Conservation (phyloP, 192 early-diverging fungal genomes). For the Dispira simplex region DNA sequence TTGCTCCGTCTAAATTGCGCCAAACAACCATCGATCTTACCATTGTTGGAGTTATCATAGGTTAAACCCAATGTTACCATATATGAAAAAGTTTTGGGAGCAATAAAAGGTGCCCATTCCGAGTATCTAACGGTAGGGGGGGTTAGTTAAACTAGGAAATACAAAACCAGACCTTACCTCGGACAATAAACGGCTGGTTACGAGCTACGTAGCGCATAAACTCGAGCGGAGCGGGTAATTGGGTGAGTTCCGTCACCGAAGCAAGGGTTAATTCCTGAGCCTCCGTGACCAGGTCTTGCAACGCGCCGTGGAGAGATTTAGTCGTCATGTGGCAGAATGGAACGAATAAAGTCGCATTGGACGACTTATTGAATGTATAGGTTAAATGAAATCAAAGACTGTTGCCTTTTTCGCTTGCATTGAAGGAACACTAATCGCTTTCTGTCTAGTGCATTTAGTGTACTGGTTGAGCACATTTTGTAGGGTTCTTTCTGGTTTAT, state of each 20-base stretch:
- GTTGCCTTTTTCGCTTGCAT: background rate
- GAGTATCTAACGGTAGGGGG: too few relatives aligned
- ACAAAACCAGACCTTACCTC: background rate
- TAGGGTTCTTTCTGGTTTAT: too few relatives aligned
- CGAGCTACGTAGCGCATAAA: constrained; percentile 17
- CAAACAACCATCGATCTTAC: too few relatives aligned
- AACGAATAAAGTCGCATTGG: background rate
- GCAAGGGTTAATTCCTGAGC: background rate
- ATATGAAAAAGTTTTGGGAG: too few relatives aligned
- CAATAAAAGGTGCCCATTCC: too few relatives aligned
- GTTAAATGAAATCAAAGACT: background rate
- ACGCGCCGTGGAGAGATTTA: background rate
- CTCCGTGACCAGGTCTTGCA: background rate
- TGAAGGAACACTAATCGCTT: background rate
- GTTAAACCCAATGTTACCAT: too few relatives aligned
- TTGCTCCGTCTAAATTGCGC: constrained; percentile 11
- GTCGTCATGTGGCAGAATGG: background rate
- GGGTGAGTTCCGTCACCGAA: constrained; percentile 1
- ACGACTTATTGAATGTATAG: background rate
- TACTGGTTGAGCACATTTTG: too few relatives aligned
- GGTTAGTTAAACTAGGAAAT: too few relatives aligned
- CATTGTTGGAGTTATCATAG: too few relatives aligned
- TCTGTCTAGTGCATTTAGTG: too few relatives aligned
- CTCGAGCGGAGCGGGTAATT: constrained; percentile 21
- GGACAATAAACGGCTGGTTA: constrained; percentile 18